A percentile compares a stretch with the other conserved stretches of the same genome.
These are phyloP conservation scores for Penicillium turbatum DNA, from an alignment of 495 filamentous ascomycete genomes.

Conservation along the genomic window DNA sequence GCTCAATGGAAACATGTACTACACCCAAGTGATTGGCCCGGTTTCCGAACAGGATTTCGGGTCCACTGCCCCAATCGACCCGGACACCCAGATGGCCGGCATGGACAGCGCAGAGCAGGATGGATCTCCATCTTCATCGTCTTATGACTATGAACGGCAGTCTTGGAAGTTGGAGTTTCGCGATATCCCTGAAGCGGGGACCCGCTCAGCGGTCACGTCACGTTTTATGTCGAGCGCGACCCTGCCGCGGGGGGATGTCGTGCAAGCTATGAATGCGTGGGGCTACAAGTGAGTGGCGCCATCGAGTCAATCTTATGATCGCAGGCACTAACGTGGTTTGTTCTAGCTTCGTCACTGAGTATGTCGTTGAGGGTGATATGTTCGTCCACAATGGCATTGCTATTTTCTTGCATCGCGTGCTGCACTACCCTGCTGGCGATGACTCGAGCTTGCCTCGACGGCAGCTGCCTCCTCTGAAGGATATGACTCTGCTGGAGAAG, in stretches of 20 bases:
- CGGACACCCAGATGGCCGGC: conserved; percentile 34
- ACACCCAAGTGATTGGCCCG: conserved; percentile 46
- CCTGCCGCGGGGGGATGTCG: conserved; percentile 43
- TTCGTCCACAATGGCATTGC: conserved; percentile 48
- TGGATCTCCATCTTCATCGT: background rate
- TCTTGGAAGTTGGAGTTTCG: conserved; percentile 50
- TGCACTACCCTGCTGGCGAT: conserved; percentile 34
- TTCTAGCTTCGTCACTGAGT: conserved; percentile 46
- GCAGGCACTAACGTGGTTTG: conserved; percentile 11
- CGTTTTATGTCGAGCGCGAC: conserved; percentile 44
- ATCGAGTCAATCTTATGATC: conserved; percentile 15
- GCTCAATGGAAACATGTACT: conserved; percentile 50
- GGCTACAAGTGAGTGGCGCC: conserved; percentile 45
- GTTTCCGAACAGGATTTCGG: conserved; percentile 35
- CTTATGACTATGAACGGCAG: conserved; percentile 40
- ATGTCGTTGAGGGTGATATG: conserved; percentile 45
- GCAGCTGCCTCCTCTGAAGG: conserved; percentile 30
- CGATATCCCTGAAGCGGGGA: conserved; percentile 50
- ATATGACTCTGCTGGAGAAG: conserved; percentile 40
- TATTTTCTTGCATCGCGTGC: conserved; percentile 45
- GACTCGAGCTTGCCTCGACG: conserved; percentile 28
- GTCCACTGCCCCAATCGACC: conserved; percentile 12
- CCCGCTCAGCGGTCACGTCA: conserved; percentile 44
- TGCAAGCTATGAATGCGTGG: conserved; percentile 47
- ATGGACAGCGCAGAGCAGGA: conserved; percentile 16